These are phyloP conservation scores for Gleditsia sinensis DNA, from an alignment of 306 rosid species.

Conservation along the genomic window DNA sequence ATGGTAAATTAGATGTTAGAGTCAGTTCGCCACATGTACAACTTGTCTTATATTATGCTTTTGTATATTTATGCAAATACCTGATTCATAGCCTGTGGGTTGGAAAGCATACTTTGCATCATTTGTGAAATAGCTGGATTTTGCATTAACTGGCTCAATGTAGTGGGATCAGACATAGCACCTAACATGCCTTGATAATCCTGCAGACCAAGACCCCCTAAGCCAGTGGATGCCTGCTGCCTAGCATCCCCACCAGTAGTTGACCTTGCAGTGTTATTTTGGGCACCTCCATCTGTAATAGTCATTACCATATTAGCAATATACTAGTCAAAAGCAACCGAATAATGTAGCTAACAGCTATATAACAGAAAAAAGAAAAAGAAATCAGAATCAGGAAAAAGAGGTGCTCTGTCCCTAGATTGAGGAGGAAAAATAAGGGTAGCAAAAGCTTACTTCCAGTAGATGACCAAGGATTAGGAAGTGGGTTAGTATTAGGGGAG, in stretches of 20 bases:
- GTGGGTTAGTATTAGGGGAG: slow-evolving; percentile 86
- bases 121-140: slow-evolving; percentile 86
- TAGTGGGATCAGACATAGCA: slow-evolving; percentile 63
- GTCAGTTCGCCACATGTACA: slow-evolving; percentile 30
- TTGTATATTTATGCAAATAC: slow-evolving; percentile 35
- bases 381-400: background rate
- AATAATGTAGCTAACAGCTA: slow-evolving; percentile 20
- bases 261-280: slow-evolving; percentile 54
- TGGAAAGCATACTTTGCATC: slow-evolving; percentile 85
- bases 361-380: background rate
- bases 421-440: slow-evolving; percentile 15
- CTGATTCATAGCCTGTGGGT: slow-evolving; percentile 81
- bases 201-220: slow-evolving; percentile 66
- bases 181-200: slow-evolving; percentile 66
- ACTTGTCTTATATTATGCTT: background rate
- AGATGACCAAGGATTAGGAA: slow-evolving; percentile 87
- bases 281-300: slow-evolving; percentile 62
- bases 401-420: background rate
- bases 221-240: slow-evolving; percentile 57
- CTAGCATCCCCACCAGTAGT: slow-evolving; percentile 59
- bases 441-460: slow-evolving; percentile 57
- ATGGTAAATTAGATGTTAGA: slow-evolving; percentile 33
- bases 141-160: slow-evolving; percentile 71
- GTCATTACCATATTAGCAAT: slow-evolving; percentile 26
- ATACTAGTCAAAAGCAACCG: background rate